These are phyloP conservation scores for Marvania coccoides DNA, from an alignment of 139 green algal genomes.

Conservation along the genomic window DNA sequence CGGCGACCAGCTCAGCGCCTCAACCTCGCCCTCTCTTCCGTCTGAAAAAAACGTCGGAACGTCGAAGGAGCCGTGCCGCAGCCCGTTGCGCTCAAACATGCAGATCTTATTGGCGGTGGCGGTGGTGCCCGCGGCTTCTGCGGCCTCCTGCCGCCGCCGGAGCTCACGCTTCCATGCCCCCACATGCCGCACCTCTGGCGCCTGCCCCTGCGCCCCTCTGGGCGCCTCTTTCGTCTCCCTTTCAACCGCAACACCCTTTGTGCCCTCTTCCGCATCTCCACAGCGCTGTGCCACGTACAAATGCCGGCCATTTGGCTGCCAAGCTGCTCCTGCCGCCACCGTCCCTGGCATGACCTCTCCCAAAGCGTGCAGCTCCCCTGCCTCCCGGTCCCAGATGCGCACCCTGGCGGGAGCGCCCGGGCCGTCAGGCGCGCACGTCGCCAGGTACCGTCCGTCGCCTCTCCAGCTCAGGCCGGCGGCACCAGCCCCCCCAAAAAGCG, in stretches of 20 bases:
- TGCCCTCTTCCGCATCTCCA: background rate
- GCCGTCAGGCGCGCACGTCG: conserved; percentile 25
- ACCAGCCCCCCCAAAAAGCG: no score
- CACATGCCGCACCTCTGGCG: conserved; percentile 5
- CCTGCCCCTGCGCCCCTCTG: background rate
- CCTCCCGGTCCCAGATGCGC: conserved; percentile 61
- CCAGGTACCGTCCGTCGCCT: conserved; percentile 72
- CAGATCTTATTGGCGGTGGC: conserved; percentile 33
- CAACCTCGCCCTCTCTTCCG: conserved; percentile 1
- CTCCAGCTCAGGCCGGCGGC: conserved; percentile 60
- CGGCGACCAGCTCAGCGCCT: conserved; percentile 58
- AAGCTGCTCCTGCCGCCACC: conserved; percentile 55
- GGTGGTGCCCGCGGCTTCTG: background rate
- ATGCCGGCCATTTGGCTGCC: conserved; percentile 84
- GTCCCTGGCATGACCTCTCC: conserved; percentile 31
- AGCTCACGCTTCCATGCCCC: conserved; percentile 26
- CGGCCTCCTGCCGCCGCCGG: background rate
- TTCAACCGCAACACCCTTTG: background rate
- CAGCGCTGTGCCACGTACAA: conserved; percentile 46
- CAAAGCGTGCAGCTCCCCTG: conserved; percentile 47
- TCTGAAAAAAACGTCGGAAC: conserved; percentile 19
- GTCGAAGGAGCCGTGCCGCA: conserved; percentile 77
- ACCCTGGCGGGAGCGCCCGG: conserved; percentile 7
- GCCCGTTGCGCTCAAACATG: conserved; percentile 87
- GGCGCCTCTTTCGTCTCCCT: background rate